Evolutionary conservation across 208 protist species (phyloP).

Genomic region (Trypanosoma scelopori): DNA sequence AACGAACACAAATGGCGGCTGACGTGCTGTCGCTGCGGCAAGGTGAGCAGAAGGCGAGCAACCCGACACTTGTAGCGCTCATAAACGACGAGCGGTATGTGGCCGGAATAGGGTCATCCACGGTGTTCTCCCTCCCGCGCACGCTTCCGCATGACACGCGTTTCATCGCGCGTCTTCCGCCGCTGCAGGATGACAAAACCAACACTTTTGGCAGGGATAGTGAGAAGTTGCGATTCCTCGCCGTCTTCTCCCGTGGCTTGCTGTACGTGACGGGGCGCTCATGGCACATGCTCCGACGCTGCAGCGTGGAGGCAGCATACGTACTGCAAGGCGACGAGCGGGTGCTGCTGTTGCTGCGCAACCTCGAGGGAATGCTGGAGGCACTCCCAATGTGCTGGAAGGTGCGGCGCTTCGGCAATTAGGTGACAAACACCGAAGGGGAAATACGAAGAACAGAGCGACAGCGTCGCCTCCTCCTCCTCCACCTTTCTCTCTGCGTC

Average conservation of each 20-base stretch:
- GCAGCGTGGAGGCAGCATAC: slow-evolving; percentile 69
- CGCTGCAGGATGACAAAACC: background rate
- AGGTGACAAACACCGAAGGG: slow-evolving; percentile 9
- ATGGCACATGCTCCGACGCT: slow-evolving; percentile 76
- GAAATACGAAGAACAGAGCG: no score
- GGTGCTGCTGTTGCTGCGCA: slow-evolving; percentile 76
- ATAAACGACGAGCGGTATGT: slow-evolving; percentile 18
- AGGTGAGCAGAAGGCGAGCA: background rate
- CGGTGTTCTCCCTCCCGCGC: slow-evolving; percentile 7
- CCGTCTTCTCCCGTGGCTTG: slow-evolving; percentile 73
- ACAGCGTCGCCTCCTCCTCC: background rate
- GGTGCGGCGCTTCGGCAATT: slow-evolving; percentile 91
- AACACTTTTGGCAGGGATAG: background rate
- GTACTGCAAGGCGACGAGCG: slow-evolving; percentile 44
- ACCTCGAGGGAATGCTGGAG: slow-evolving; percentile 81
- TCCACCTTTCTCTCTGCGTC: background rate
- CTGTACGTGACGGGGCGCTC: slow-evolving; percentile 40
- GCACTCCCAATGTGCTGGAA: slow-evolving; percentile 86
- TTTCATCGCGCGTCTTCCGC: slow-evolving; percentile 25
- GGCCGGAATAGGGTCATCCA: slow-evolving; percentile 13
- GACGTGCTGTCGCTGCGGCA: slow-evolving; percentile 14
- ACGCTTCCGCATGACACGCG: slow-evolving; percentile 27
- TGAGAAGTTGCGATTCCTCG: slow-evolving; percentile 31
- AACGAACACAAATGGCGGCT: slow-evolving; percentile 17
- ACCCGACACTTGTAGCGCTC: slow-evolving; percentile 20